Base-by-base conservation (phyloP, 73 alveolate species). In the Paramecium sonneborni region DNA sequence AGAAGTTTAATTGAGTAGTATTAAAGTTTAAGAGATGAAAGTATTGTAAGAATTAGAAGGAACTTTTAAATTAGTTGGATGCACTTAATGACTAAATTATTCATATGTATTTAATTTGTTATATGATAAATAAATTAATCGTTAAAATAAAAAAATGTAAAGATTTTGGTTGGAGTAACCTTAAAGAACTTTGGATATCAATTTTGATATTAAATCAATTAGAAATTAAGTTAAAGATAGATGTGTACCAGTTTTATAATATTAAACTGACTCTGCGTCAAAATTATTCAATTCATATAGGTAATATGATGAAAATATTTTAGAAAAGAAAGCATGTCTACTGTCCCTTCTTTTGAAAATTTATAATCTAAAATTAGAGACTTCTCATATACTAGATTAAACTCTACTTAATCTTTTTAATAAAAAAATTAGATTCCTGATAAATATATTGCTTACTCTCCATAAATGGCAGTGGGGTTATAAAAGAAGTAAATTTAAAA, bases 221-320 rank as follows among this genome's bases (percentile, higher is more conserved):
- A 32, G 90, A 43, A 43, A 32, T 23, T 79, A 79, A 23, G 90
- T 79, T 79, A 79, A 79, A 79, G 90, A 79, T 46, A 79, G 74
- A 79, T 41, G 44, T 41, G 57, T 24, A 79, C 90, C 90, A 24
- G 48, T 32, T 9, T 9, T 62, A 57, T 21, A 44, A 30, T 39
- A 26, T 34, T 38, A 24, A 21, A 30, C 34, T 11, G 90, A 79
- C 10, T 43, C 90, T n/a, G 74, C 62, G 18, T 18, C 56, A 39
- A 79, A 79, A 79, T 79, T 21, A 37, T 30, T 43, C 67, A 35
- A 23, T 23, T 79, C 90, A 0, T 79, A 39, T 41, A 79, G 55
- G 90, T 79, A 79, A 12, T 18, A 4, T 3, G 34, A 14, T 18
- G 5, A 1, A n/a, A 21, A 7, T 38, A 23, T 41, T 10, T n/a